phyloP scores from a whole-genome alignment of 176 grass and related monocot genomes.

The Oryza punctata region DNA sequence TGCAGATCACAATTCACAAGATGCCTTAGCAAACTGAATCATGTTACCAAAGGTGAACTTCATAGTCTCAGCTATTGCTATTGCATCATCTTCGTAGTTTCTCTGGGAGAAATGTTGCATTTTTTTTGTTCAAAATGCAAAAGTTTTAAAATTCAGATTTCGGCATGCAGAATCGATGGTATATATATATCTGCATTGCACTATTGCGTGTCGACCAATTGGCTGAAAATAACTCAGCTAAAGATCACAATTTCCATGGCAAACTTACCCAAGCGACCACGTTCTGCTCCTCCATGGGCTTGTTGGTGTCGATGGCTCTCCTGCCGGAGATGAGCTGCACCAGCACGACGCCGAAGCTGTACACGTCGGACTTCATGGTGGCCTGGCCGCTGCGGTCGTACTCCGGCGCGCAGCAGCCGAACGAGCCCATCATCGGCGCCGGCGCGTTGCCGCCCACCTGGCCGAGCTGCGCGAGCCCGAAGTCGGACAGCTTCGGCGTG shows the following conservation, averaged over 20 bases:
- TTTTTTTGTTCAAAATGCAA: neutral
- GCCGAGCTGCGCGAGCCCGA: constrained; percentile 77
- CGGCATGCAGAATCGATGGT: no score
- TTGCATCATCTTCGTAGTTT: neutral
- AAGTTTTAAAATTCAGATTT: neutral
- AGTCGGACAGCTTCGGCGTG: constrained; percentile 86
- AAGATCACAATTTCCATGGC: neutral
- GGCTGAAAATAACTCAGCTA: neutral
- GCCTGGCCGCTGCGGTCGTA: constrained; percentile 70
- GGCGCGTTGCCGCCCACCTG: constrained; percentile 63
- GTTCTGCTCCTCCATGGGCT: constrained; percentile 72
- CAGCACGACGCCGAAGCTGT: constrained; percentile 92
- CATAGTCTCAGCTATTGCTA: neutral
- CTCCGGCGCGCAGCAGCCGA: constrained; percentile 80
- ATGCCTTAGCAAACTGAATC: neutral
- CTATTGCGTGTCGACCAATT: neutral
- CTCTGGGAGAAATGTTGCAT: neutral
- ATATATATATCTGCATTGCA: neutral
- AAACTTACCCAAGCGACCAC: constrained; percentile 79
- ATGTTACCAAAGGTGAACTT: neutral
- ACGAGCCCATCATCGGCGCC: constrained; percentile 83
- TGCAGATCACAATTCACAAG: neutral
- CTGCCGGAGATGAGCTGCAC: constrained; percentile 89
- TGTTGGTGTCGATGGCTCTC: constrained; percentile 68
- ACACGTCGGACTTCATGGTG: constrained; percentile 88